Percentiles rank a stretch among this genome's conserved stretches.
Conservation (phyloP, 192 early-diverging fungal species). For the Coemansia sp. region DNA sequence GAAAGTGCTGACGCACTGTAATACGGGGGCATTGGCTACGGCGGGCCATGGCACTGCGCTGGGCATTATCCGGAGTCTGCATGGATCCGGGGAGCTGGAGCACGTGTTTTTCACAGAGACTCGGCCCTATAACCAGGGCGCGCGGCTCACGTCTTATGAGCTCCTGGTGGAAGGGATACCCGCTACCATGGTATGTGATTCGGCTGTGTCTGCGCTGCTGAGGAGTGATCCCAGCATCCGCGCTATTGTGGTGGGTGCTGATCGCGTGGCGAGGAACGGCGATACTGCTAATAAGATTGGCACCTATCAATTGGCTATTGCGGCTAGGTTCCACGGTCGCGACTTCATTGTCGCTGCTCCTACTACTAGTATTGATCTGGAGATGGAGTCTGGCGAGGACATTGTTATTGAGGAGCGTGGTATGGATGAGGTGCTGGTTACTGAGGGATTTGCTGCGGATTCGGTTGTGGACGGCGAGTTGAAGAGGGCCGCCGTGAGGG, state of each 20-base stretch:
- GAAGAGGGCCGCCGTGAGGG: conserved; percentile 59
- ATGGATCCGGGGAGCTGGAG: conserved; percentile 55
- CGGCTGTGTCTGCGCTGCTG: conserved; percentile 85
- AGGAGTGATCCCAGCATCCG: conserved; percentile 57
- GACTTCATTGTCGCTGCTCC: conserved; percentile 98
- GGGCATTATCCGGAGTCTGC: conserved; percentile 84
- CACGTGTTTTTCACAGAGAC: conserved; percentile 96
- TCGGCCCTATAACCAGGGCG: conserved; percentile 97
- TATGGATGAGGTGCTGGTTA: conserved; percentile 68
- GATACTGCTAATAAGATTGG: conserved; percentile 99
- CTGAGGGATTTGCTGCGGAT: conserved; percentile 25
- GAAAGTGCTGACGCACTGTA: conserved; percentile 92
- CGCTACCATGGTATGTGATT: conserved; percentile 86
- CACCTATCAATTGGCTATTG: conserved; percentile 95
- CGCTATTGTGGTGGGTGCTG: conserved; percentile 95
- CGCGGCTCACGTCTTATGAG: conserved; percentile 92
- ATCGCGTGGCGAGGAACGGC: conserved; percentile 93
- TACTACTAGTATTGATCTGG: conserved; percentile 84
- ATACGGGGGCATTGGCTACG: conserved; percentile 87
- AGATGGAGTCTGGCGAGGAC: conserved; percentile 60
- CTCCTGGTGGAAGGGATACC: conserved; percentile 91
- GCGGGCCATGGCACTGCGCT: conserved; percentile 90
- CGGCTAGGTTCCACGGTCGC: conserved; percentile 78
- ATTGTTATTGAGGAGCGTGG: conserved; percentile 89
- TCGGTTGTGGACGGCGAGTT: conserved; percentile 49